These are phyloP conservation scores for Pterocarpus macrocarpus DNA, from an alignment of 306 rosid genomes.

Conservation along the genomic window DNA sequence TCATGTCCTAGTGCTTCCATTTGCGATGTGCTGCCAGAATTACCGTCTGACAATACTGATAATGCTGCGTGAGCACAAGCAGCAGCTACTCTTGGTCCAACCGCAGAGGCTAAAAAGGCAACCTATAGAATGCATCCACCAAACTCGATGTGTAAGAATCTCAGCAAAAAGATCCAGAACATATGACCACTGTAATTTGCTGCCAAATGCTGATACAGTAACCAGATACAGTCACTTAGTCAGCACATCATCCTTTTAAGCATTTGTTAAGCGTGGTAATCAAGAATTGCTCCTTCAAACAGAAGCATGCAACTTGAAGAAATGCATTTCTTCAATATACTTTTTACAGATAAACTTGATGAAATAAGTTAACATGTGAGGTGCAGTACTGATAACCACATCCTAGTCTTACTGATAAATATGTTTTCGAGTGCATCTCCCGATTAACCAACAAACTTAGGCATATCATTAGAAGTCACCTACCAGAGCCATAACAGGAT, in stretches of 20 bases:
- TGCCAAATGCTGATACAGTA: constrained; percentile 15
- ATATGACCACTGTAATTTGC: constrained; percentile 21
- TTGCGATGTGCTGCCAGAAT: constrained; percentile 64
- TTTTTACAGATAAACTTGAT: constrained; percentile 23
- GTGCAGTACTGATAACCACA: constrained; percentile 18
- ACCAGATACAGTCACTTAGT: constrained; percentile 38
- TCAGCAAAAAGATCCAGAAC: constrained; percentile 39
- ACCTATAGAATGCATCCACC: constrained; percentile 65
- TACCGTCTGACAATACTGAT: constrained; percentile 75
- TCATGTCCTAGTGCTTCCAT: constrained; percentile 67
- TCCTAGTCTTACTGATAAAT: constrained; percentile 16
- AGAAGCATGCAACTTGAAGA: constrained; percentile 41
- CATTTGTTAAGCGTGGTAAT: constrained; percentile 24
- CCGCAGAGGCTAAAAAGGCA: constrained; percentile 95
- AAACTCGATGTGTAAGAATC: constrained; percentile 46
- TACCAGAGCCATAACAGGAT: constrained; percentile 99
- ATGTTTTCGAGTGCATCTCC: constrained; percentile 32
- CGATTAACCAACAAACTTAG: constrained; percentile 18
- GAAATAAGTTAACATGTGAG: constrained; percentile 10
- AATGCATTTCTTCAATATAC: neutral
- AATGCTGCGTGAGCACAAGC: constrained; percentile 97
- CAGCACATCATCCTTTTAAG: constrained; percentile 24
- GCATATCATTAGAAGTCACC: constrained; percentile 53
- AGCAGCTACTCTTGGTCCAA: constrained; percentile 99
- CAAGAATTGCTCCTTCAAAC: constrained; percentile 37